Conservation (phyloP, 805 yeast genomes). For the Ogataea trehaloabstinens region DNA sequence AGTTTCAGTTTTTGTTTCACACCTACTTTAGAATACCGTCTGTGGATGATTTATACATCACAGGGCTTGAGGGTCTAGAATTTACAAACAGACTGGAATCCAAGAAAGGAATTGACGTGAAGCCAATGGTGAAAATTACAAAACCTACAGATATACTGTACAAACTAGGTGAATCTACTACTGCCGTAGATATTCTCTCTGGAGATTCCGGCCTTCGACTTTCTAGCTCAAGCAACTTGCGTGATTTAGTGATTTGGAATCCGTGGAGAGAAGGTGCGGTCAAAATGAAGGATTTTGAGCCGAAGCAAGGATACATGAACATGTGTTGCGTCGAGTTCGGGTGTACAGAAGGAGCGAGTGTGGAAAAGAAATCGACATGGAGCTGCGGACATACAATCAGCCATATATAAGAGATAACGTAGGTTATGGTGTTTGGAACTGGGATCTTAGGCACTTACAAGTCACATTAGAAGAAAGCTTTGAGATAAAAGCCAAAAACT, state of each 20-base stretch:
- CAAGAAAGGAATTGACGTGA: slow-evolving; percentile 4
- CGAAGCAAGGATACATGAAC: slow-evolving; percentile 15
- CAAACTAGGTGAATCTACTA: slow-evolving; percentile 3
- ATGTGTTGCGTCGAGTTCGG: slow-evolving; percentile 24
- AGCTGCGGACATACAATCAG: slow-evolving; percentile 13
- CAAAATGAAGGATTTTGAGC: slow-evolving; percentile 19
- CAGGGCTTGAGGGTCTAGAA: slow-evolving; percentile 16
- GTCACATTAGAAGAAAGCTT: neutral
- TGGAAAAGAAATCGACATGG: slow-evolving; percentile 13
- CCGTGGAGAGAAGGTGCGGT: slow-evolving; percentile 18
- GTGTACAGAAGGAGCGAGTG: slow-evolving; percentile 11
- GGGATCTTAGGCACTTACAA: no score
- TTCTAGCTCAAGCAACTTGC: slow-evolving; percentile 10
- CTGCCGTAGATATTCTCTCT: slow-evolving; percentile 15
- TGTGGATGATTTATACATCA: slow-evolving; percentile 18
- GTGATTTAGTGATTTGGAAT: slow-evolving; percentile 21
- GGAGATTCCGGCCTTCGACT: slow-evolving; percentile 16
- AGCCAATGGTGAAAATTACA: slow-evolving; percentile 16
- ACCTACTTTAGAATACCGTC: slow-evolving; percentile 19
- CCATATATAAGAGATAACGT: slow-evolving; percentile 1
- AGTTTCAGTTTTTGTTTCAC: slow-evolving; percentile 21
- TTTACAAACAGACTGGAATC: slow-evolving; percentile 12
- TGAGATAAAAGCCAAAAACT: neutral
- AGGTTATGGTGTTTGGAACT: no score
- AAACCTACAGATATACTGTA: slow-evolving; percentile 16